These are phyloP conservation scores for Syzygium aromaticum DNA, from an alignment of 345 rosid genomes.

Conservation along the genomic window DNA sequence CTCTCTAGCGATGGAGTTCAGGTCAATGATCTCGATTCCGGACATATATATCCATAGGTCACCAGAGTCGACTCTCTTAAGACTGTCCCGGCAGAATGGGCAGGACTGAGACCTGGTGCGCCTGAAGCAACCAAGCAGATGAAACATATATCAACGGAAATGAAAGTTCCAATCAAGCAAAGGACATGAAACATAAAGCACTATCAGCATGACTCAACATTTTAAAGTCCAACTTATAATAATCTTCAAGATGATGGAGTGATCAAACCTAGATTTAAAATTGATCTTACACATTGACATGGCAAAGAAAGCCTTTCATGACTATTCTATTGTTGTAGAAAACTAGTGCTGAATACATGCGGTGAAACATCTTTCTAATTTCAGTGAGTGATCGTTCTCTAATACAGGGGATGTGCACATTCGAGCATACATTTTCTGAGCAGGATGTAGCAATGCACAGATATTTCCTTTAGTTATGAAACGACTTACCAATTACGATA, in stretches of 20 bases:
- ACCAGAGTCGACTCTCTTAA: slow-evolving; percentile 61
- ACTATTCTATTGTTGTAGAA: background rate
- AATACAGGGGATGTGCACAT: background rate
- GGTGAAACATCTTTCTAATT: background rate
- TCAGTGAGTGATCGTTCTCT: background rate
- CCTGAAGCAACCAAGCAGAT: slow-evolving; percentile 23
- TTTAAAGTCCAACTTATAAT: background rate
- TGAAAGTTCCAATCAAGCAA: background rate
- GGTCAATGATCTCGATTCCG: slow-evolving; percentile 36
- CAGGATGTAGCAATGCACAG: background rate
- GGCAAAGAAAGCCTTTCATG: background rate
- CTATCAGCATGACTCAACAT: background rate
- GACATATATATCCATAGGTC: slow-evolving; percentile 76
- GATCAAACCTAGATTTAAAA: background rate
- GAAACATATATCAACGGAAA: background rate
- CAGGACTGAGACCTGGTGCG: slow-evolving; percentile 68
- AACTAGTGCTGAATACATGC: background rate
- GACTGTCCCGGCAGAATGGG: slow-evolving; percentile 85
- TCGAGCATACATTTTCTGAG: background rate
- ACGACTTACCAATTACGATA: slow-evolving; percentile 54
- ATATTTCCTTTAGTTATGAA: background rate
- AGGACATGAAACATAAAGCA: background rate
- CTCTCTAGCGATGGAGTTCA: slow-evolving; percentile 42
- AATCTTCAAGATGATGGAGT: background rate
- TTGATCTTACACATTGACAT: background rate